Conservation (phyloP, 2,329 filamentous ascomycete genomes). For the Colletotrichum coccodes region DNA sequence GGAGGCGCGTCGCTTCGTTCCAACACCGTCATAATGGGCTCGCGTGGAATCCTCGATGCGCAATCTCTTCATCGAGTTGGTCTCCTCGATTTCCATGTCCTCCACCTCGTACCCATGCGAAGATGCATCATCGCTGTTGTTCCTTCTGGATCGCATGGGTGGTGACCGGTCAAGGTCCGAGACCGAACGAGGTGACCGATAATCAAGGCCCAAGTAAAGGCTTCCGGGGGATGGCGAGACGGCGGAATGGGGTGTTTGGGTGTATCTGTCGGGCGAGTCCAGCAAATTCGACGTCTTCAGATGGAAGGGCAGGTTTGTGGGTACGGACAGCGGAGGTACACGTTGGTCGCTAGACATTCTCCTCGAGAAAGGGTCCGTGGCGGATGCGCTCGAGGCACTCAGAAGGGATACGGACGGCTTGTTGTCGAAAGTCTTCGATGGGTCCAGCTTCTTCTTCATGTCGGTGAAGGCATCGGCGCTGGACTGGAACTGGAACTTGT, state of each 20-base stretch:
- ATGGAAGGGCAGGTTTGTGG: conserved; percentile 46
- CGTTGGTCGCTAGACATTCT: conserved; percentile 51
- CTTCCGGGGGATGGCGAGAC: conserved; percentile 53
- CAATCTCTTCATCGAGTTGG: conserved; percentile 59
- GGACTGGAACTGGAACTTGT: conserved; percentile 58
- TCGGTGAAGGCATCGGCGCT: conserved; percentile 59
- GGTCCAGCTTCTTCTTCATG: conserved; percentile 67
- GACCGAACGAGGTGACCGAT: conserved; percentile 55
- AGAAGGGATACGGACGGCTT: conserved; percentile 54
- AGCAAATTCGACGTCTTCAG: conserved; percentile 49
- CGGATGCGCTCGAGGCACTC: conserved; percentile 46
- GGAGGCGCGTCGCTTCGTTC: conserved; percentile 66
- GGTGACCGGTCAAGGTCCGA: conserved; percentile 61
- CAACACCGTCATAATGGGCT: conserved; percentile 51
- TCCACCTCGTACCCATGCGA: conserved; percentile 56
- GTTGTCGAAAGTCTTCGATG: conserved; percentile 55
- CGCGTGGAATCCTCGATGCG: conserved; percentile 56
- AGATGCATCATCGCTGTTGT: conserved; percentile 62
- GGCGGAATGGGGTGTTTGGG: conserved; percentile 60
- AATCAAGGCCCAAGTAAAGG: conserved; percentile 53
- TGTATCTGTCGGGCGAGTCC: conserved; percentile 55
- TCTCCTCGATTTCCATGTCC: conserved; percentile 64
- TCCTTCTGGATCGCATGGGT: conserved; percentile 54
- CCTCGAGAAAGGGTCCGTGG: conserved; percentile 49
- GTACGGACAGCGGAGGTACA: conserved; percentile 58